Base-by-base conservation (phyloP, 345 rosid genomes). In the Balakata baccata region DNA sequence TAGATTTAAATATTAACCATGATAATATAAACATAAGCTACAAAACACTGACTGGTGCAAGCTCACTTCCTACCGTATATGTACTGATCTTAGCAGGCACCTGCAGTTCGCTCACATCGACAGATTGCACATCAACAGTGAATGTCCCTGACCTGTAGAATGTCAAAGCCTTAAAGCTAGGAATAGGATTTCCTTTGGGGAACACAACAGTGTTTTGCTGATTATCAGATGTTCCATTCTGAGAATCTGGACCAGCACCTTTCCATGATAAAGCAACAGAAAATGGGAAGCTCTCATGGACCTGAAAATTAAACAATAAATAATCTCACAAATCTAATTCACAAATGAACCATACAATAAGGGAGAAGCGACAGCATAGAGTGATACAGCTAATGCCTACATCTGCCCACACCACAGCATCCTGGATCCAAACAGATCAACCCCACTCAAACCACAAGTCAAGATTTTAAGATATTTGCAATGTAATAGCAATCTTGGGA, bases 91-190 rank as follows among this genome's bases (percentile, higher is more conserved):
- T 91, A 16, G 89, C 85, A 50, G 92, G 93, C 58, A 77, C 88
- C 75, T 87, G 94, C 83, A 86, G 73, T 46, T 90, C 93, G 1
- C 81, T 76, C 10, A 80, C 86, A 83, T 91, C 98, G 58, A 81
- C 72, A 50, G 89, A 95, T 70, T 84, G 96, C 38, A 92, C 89
- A 88, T 92, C 97, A 50, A 94, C 81, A 38, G 85, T 77, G 75
- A 94, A 94, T 16, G 97, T 88, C 53, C 88, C 89, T 18, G 94
- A 82, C 73, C 93, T 87, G 76, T 86, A 88, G 80, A 92, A 92
- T 1, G 97, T 92, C 79, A 92, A 72, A 69, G 92, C 94, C 84
- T 94, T 94, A 71, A 89, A 61, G 72, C 97, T 94, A 23, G 98
- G 97, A 51, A 94, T 84, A 0, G 90, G 82, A 74, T 94, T 92